phyloP scores from a whole-genome alignment of 2,329 filamentous ascomycete species.

The Xylaria arbuscula region DNA sequence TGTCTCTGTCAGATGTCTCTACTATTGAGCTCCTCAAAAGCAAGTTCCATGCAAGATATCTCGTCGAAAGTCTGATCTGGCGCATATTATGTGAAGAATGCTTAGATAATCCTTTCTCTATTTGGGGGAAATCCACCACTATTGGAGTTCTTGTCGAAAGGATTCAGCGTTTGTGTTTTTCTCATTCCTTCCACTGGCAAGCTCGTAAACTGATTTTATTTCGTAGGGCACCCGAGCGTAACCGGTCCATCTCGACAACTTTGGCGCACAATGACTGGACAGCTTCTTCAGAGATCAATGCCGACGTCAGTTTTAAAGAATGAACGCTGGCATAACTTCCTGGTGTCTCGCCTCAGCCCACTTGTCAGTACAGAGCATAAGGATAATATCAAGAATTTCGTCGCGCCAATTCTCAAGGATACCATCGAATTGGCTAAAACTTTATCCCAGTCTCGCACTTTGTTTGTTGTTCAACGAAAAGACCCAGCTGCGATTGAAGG shows the following conservation, averaged over 20 bases:
- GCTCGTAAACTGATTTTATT: background rate
- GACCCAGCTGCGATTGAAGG: background rate
- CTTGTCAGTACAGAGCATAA: background rate
- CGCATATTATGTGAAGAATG: background rate
- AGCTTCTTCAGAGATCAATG: background rate
- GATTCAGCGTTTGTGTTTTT: background rate
- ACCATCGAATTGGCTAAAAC: conserved; percentile 9
- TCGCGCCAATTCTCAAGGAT: background rate
- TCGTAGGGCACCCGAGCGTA: background rate
- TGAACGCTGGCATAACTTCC: background rate
- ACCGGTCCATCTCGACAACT: background rate
- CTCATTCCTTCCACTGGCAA: background rate
- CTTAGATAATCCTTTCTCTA: conserved; percentile 1
- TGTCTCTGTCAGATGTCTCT: background rate
- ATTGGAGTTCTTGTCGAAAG: background rate
- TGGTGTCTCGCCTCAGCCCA: background rate
- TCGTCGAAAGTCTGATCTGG: conserved; percentile 24
- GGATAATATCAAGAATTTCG: background rate
- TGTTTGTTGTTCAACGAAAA: background rate
- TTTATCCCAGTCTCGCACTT: conserved; percentile 12
- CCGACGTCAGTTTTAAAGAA: background rate
- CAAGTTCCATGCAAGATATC: conserved; percentile 10
- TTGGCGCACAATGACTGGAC: conserved; percentile 20
- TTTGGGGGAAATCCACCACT: background rate
- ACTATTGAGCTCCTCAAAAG: background rate